Evolutionary conservation across 2,329 filamentous ascomycete species (phyloP).

Genomic region (Malbranchea cinnamomea): DNA sequence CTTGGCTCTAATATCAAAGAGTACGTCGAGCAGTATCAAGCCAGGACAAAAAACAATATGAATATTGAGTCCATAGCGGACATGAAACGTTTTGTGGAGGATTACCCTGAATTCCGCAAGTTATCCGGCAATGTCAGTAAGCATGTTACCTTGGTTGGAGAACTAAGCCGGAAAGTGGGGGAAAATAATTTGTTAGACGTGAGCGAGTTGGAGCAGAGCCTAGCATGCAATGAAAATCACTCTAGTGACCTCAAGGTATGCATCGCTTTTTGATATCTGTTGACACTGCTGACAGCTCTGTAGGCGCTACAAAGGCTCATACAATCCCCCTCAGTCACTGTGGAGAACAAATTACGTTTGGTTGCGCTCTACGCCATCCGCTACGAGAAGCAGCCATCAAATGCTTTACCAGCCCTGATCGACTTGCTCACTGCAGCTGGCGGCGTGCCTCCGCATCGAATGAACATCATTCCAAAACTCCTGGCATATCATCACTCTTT

Average conservation of each 20-base stretch:
- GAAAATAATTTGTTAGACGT: constrained; percentile 84
- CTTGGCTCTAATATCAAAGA: constrained; percentile 93
- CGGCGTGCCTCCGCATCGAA: constrained; percentile 59
- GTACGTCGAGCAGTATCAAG: constrained; percentile 97
- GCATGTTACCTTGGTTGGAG: constrained; percentile 88
- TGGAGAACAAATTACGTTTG: constrained; percentile 73
- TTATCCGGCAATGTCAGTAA: constrained; percentile 97
- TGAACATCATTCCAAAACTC: constrained; percentile 68
- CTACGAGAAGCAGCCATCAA: constrained; percentile 75
- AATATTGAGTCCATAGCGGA: constrained; percentile 95
- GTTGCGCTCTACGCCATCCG: constrained; percentile 91
- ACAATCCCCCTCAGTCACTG: constrained; percentile 58
- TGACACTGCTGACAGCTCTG: background rate
- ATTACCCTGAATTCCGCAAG: constrained; percentile 95
- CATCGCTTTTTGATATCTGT: background rate
- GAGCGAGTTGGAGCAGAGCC: constrained; percentile 88
- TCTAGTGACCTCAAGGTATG: constrained; percentile 72
- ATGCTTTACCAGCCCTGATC: constrained; percentile 66
- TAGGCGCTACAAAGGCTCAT: constrained; percentile 77
- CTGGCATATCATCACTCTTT: constrained; percentile 76
- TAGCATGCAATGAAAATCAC: constrained; percentile 95
- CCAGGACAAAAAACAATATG: constrained; percentile 89
- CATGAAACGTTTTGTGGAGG: constrained; percentile 98
- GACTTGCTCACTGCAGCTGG: constrained; percentile 76
- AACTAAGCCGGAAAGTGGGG: constrained; percentile 76